Percentiles rank a stretch among this genome's conserved stretches.
Conservation (phyloP, 345 rosid genomes). For the Melastoma malabathricum region DNA sequence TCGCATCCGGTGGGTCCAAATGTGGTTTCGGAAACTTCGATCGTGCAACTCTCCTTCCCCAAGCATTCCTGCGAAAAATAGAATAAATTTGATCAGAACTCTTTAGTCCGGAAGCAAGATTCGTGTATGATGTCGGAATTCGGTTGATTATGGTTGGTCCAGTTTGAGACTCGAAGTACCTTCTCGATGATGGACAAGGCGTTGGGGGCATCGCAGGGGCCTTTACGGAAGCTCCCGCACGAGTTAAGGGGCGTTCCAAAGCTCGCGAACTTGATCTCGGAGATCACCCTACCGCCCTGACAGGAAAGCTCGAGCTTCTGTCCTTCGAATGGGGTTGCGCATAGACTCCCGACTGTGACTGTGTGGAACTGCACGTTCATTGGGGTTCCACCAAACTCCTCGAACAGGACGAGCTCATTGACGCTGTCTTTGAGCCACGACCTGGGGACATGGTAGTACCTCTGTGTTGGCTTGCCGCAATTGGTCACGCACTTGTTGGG, state of each 20-base stretch:
- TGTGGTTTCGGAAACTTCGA: too few species aligned
- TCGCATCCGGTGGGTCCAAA: too few species aligned
- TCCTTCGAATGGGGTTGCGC: conserved; percentile 19
- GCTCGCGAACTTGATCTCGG: conserved; percentile 26
- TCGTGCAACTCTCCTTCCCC: too few species aligned
- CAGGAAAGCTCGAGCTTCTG: conserved; percentile 21
- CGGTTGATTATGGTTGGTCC: too few species aligned
- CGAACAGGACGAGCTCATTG: conserved; percentile 27
- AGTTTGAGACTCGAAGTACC: neutral
- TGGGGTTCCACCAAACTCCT: conserved; percentile 37
- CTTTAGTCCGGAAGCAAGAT: too few species aligned
- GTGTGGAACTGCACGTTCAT: conserved; percentile 15
- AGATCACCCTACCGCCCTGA: conserved; percentile 13
- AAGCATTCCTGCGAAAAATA: too few species aligned
- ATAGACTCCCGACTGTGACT: conserved; percentile 15
- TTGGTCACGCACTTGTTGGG: conserved; percentile 21
- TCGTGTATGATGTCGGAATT: too few species aligned
- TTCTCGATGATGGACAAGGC: conserved; percentile 1
- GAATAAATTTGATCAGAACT: too few species aligned
- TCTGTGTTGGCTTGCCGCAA: conserved; percentile 48
- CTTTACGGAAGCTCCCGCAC: conserved; percentile 15
- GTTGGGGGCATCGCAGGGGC: conserved; percentile 8
- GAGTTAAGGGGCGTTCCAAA: conserved; percentile 23
- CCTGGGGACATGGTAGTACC: conserved; percentile 52
- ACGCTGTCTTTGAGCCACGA: conserved; percentile 7